Conservation (phyloP, 768 basidiomycete species). For the Tylopilus intermedius region DNA sequence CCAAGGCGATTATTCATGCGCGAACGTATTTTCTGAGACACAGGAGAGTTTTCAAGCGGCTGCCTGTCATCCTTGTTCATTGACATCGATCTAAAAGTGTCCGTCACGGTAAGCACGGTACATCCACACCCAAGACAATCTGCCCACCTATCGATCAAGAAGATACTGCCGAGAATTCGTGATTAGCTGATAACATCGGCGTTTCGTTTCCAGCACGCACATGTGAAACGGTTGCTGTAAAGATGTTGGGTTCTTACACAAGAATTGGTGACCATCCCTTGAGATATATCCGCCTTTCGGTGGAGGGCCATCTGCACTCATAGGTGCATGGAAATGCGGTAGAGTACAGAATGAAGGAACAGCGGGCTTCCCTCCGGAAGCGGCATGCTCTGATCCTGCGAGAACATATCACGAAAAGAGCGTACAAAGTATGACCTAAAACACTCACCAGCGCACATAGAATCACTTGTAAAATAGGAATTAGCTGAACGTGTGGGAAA, state of each 20-base stretch:
- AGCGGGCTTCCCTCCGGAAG: conserved; percentile 32
- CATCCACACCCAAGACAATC: not conserved
- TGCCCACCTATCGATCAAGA: conserved; percentile 19
- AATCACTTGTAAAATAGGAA: conserved; percentile 34
- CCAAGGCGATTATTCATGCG: conserved; percentile 47
- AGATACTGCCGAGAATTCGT: conserved; percentile 10
- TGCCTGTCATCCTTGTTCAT: conserved; percentile 39
- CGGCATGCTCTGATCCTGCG: conserved; percentile 48
- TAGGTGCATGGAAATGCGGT: conserved; percentile 48
- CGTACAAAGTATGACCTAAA: not conserved
- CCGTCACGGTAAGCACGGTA: not conserved
- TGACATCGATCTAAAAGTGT: conserved; percentile 40
- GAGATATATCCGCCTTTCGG: conserved; percentile 44
- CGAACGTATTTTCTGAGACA: conserved; percentile 26
- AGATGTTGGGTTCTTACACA: conserved; percentile 47
- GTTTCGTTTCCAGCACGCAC: conserved; percentile 32
- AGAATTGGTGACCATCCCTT: conserved; percentile 51
- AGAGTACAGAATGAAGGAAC: conserved; percentile 51
- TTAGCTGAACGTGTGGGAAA: not conserved
- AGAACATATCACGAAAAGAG: not conserved
- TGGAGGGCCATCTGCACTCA: conserved; percentile 17
- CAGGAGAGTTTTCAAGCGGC: conserved; percentile 39
- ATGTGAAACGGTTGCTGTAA: conserved; percentile 54
- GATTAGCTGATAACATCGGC: not conserved
- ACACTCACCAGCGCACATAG: conserved; percentile 44